A percentile compares a stretch with the other conserved stretches of the same genome.
phyloP scores from a whole-genome alignment of 139 green algal genomes.

The Micractinium conductrix region DNA sequence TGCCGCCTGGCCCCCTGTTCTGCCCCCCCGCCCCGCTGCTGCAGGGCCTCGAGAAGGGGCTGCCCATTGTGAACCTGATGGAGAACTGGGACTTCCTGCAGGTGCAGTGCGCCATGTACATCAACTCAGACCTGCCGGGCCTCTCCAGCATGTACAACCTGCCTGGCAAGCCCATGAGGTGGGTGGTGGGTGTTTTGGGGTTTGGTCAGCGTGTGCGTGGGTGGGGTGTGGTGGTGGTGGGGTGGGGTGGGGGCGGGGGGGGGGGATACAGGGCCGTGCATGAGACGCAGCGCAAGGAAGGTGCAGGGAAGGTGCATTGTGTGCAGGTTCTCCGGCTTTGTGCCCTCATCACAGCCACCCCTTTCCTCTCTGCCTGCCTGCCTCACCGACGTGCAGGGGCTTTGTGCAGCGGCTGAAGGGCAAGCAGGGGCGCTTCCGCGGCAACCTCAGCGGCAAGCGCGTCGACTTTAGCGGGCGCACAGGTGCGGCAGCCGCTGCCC shows the following conservation, averaged over 20 bases:
- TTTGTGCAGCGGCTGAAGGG: conserved; percentile 99
- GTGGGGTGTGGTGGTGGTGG: no score
- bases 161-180: conserved; percentile 79
- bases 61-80: conserved; percentile 82
- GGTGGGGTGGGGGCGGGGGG: not conserved
- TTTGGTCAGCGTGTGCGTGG: no score
- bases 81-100: conserved; percentile 75
- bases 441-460: conserved; percentile 97
- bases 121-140: conserved; percentile 96
- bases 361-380: not conserved
- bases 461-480: conserved; percentile 98
- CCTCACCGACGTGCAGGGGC: conserved; percentile 59
- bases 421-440: conserved; percentile 97
- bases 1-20: no score
- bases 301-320: not conserved
- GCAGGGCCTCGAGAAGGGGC: conserved; percentile 81
- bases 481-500: no score
- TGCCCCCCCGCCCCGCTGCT: not conserved
- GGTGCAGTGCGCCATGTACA: conserved; percentile 66
- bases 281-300: not conserved
- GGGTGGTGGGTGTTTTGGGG: no score
- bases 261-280: not conserved
- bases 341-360: not conserved
- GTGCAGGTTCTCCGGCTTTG: no score
- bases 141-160: conserved; percentile 74